These are phyloP conservation scores for Paraconiothyrium sp. DNA, from an alignment of 2,329 filamentous ascomycete genomes.

Conservation along the genomic window DNA sequence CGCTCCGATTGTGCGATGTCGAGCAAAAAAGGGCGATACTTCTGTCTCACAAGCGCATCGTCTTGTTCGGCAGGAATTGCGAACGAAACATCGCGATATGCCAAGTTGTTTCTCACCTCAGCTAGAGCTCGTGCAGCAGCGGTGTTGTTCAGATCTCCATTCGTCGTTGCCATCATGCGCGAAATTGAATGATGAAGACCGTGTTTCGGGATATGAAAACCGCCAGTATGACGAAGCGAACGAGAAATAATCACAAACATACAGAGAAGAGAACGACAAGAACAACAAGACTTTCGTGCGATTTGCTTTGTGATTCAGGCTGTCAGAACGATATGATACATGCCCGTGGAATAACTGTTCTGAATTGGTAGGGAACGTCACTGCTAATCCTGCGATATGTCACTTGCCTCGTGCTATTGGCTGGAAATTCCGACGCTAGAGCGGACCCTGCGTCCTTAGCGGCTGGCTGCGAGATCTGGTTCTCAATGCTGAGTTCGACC, in stretches of 20 bases:
- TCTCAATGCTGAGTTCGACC: too few species aligned
- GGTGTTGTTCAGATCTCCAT: conserved; percentile 24
- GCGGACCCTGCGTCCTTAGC: too few species aligned
- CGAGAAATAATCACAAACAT: background rate
- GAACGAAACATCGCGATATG: conserved; percentile 42
- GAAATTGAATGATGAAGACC: conserved; percentile 5
- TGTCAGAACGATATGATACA: too few species aligned
- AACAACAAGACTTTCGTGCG: too few species aligned
- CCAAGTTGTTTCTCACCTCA: conserved; percentile 4
- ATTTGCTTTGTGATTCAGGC: too few species aligned
- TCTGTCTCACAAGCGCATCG: conserved; percentile 55
- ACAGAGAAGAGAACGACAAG: conserved; percentile 44
- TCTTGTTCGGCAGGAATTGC: conserved; percentile 60
- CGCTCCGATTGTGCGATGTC: conserved; percentile 43
- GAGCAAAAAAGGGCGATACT: conserved; percentile 68
- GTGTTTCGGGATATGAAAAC: conserved; percentile 3
- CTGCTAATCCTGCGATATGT: too few species aligned
- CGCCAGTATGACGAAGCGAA: background rate
- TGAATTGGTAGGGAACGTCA: too few species aligned
- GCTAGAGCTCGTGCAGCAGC: conserved; percentile 5
- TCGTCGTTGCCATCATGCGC: conserved; percentile 14
- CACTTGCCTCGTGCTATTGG: too few species aligned
- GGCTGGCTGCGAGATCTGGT: too few species aligned
- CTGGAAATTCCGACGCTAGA: too few species aligned
- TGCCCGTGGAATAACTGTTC: too few species aligned